Evolutionary conservation across 2,329 filamentous ascomycete genomes (phyloP).

Genomic region (Aspergillus oerlinghausenensis): DNA sequence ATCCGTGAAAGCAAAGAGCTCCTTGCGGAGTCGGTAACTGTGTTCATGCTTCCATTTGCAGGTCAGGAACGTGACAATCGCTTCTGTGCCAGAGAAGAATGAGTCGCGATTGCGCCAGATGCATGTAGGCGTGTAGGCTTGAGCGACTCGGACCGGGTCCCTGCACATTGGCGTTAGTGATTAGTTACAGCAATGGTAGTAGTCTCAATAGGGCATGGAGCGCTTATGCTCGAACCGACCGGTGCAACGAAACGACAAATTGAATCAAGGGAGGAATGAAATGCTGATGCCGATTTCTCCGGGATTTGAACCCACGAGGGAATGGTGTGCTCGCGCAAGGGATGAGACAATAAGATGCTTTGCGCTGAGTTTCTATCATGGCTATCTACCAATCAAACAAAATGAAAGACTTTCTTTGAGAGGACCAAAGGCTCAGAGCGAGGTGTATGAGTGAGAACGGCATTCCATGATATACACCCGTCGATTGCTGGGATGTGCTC

Average conservation of each 20-base stretch:
- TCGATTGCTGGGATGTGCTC: neutral
- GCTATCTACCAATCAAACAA: neutral
- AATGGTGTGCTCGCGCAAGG: constrained; percentile 3
- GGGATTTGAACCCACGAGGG: neutral
- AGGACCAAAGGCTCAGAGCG: neutral
- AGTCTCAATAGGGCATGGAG: neutral
- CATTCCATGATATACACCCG: neutral
- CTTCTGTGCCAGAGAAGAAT: constrained; percentile 65
- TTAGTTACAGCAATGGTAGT: neutral
- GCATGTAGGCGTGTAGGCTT: constrained; percentile 69
- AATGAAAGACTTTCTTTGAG: neutral
- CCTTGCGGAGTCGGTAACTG: constrained; percentile 72
- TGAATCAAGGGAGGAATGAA: neutral
- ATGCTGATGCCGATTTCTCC: neutral
- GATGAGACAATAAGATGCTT: neutral
- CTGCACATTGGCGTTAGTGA: constrained; percentile 36
- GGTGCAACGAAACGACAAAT: neutral
- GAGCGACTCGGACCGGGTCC: constrained; percentile 60
- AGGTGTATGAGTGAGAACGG: neutral
- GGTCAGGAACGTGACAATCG: constrained; percentile 63
- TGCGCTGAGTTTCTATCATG: neutral
- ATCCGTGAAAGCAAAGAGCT: constrained; percentile 72
- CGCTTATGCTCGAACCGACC: neutral
- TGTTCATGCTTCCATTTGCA: constrained; percentile 71
- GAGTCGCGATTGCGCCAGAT: constrained; percentile 74